Percentiles rank a stretch among this genome's conserved stretches.
phyloP scores from a whole-genome alignment of 2,329 filamentous ascomycete species.

The Bipolaris bicolor region DNA sequence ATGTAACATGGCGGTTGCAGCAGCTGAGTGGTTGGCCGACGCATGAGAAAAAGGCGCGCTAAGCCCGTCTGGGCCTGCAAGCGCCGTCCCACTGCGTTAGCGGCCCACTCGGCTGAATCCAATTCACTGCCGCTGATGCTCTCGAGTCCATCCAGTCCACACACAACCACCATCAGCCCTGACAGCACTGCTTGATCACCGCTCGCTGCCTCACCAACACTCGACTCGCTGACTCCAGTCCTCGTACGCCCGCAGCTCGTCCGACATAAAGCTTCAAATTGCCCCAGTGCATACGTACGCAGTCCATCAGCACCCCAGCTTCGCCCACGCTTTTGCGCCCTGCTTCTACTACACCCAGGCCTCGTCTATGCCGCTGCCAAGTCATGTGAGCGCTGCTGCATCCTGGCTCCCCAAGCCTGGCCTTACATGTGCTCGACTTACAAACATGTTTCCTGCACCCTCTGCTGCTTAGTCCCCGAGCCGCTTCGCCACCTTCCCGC shows the following conservation, averaged over 20 bases:
- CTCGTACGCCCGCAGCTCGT: background rate
- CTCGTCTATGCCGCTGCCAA: conserved; percentile 19
- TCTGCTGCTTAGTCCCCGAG: conserved; percentile 28
- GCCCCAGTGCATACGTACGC: conserved; percentile 3
- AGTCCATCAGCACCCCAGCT: conserved; percentile 18
- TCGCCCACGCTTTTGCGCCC: conserved; percentile 16
- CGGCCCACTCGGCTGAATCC: conserved; percentile 16
- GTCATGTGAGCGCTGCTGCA: conserved; percentile 22
- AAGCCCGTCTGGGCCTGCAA: conserved; percentile 21
- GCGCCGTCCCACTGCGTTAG: conserved; percentile 27
- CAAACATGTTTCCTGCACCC: conserved; percentile 12
- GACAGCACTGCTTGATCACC: background rate
- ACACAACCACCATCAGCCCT: background rate
- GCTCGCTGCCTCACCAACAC: background rate
- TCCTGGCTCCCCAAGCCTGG: conserved; percentile 16
- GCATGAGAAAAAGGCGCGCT: conserved; percentile 28
- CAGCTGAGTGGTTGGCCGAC: conserved; percentile 35
- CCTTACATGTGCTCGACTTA: too few relatives aligned
- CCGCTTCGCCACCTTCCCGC: conserved; percentile 16
- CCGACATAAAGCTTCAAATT: conserved; percentile 20
- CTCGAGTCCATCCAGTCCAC: conserved; percentile 22
- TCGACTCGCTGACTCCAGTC: background rate
- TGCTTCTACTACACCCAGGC: conserved; percentile 19
- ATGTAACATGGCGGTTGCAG: conserved; percentile 30
- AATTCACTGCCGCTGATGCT: conserved; percentile 9